Base-by-base conservation (phyloP, 306 rosid species). In the Vicia sativa region DNA sequence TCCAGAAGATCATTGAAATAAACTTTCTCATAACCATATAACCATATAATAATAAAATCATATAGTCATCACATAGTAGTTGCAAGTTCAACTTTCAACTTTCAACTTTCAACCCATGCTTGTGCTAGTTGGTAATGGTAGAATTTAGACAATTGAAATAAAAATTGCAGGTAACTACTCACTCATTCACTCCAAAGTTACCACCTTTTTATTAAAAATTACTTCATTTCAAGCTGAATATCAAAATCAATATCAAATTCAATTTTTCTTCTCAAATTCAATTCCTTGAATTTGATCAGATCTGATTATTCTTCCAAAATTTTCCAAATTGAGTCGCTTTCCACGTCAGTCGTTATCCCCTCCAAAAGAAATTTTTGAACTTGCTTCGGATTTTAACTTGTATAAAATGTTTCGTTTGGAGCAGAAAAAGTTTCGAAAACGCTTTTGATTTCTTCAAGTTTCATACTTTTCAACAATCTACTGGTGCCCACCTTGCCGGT, bases 351-450 rank as follows among this genome's bases (percentile, higher is more conserved):
- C 75, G 9, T 48, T 43, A 72, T 77, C 74, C 74, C 80, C 75
- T 31, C 50, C 62, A 53, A 73, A 73, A 54, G 34, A n/a, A 74
- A 45, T 2, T 34, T 35, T 64, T 70, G 77, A 53, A 77, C 50
- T 70, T 55, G n/a, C 3, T 25, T 25, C 3, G 39, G 62, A 55
- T 26, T 55, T 55, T 34, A 34, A 9, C n/a, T 5, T 13, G 0
- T 12, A 31, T 18, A 11, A 44, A 26, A 79, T 74, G 78, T 59
- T 67, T 72, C 76, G 71, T 50, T 80, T 74, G 25, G 80, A 81
- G 74, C 74, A 65, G 71, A 65, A 74, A 71, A 78, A 77, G 79
- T 74, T 74, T 75, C 80, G 74, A 28, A 81, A 77, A 65, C 77
- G 82, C 65, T 5, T 73, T 77, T 81, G 64, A 81, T 52, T 21